Evolutionary conservation across 2,329 filamentous ascomycete species (phyloP), one percentile per base, ranked within the genome.

Genomic region (Fusarium sp.): DNA sequence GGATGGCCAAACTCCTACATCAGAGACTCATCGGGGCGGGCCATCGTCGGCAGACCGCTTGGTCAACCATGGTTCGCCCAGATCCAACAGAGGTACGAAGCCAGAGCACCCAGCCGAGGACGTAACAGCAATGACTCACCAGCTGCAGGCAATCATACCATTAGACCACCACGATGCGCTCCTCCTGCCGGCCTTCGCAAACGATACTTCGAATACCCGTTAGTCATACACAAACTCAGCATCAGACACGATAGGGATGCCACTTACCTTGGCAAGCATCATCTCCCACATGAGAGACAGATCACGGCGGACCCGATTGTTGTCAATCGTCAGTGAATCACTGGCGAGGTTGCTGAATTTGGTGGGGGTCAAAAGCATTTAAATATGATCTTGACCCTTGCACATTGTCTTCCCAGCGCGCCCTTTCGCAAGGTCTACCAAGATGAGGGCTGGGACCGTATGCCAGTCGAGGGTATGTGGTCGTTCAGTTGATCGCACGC

Each of bases 381-480:
- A 70, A 70, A 70, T 70, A 70, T 68, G 54, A 65, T 54, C 44
- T 68, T 68, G 22, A 52, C 45, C 31, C 46, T 71, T 43, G 33
- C 68, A 68, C 67, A 68, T 48, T 65, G 63, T 70, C 43, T 48
- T 39, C 17, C 55, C 34, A 36, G 9, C 22, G 18, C 66, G 17
- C 7, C n/a, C 7, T 8, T 33, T 71, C 67, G 67, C 67, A 71
- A 65, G 18, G 26, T 38, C 57, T 57, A 9, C 67, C 44, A 15
- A 18, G 40, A 60, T 31, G 24, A 52, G 63, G 17, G 7, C 8
- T 14, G 7, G 10, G 10, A 38, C n/a, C 14, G 17, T 6, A 26
- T 40, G 24, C 22, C n/a, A 50, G 15, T 28, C 33, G 28, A 59
- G n/a, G 43, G 5, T 45, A 28, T 22, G 26, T 38, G 22, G 18